Percentiles rank a stretch among this genome's conserved stretches.
phyloP scores from a whole-genome alignment of 345 rosid species.

The Toxicodendron radicans region DNA sequence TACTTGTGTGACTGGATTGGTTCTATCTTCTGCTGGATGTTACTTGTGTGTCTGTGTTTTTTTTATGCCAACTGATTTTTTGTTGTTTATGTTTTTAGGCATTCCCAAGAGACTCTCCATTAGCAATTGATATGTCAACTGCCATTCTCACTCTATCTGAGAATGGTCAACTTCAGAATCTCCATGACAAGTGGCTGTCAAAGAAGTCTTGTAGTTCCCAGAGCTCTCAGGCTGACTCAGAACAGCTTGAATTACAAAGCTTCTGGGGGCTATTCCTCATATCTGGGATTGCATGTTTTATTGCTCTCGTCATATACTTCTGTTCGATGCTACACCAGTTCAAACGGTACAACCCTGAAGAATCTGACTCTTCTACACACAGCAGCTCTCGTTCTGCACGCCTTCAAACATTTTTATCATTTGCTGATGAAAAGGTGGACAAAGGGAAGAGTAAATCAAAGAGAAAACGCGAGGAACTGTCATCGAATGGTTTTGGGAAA shows the following conservation, averaged over 20 bases:
- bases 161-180: slow-evolving; percentile 77
- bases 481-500: slow-evolving; percentile 14
- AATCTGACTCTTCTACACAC: slow-evolving; percentile 30
- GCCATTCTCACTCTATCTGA: slow-evolving; percentile 80
- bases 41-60: neutral
- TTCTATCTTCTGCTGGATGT: neutral
- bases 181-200: slow-evolving; percentile 67
- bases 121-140: slow-evolving; percentile 85
- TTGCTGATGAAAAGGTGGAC: slow-evolving; percentile 62
- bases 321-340: slow-evolving; percentile 50
- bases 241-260: slow-evolving; percentile 67
- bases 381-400: slow-evolving; percentile 45
- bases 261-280: slow-evolving; percentile 86
- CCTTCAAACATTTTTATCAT: slow-evolving; percentile 62
- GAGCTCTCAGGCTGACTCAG: slow-evolving; percentile 42
- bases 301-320: slow-evolving; percentile 64
- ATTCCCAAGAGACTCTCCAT: slow-evolving; percentile 85
- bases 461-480: slow-evolving; percentile 55
- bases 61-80: slow-evolving; percentile 1
- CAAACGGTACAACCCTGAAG: slow-evolving; percentile 33
- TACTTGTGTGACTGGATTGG: neutral
- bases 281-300: slow-evolving; percentile 59
- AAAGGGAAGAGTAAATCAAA: slow-evolving; percentile 44
- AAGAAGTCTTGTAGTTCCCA: slow-evolving; percentile 47
- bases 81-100: slow-evolving; percentile 42